A percentile compares a stretch with the other conserved stretches of the same genome.
phyloP scores from a whole-genome alignment of 176 grass and related monocot species.

The Guadua angustifolia region DNA sequence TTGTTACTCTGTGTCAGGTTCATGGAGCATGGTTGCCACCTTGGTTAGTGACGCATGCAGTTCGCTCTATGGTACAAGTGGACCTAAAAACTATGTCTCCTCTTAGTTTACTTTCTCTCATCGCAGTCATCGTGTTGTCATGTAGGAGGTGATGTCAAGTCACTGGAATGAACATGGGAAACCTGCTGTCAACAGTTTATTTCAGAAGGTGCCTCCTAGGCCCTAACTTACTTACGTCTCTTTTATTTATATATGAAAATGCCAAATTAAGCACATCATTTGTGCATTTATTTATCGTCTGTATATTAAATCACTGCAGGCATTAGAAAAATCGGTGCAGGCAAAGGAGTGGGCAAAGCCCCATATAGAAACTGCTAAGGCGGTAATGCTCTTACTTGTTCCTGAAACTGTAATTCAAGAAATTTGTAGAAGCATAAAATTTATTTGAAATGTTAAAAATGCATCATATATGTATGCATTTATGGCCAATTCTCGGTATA shows the following conservation, averaged over 20 bases:
- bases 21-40: conserved; percentile 92
- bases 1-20: conserved; percentile 48
- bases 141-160: conserved; percentile 65
- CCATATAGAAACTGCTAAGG: conserved; percentile 62
- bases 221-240: background rate
- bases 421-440: conserved; percentile 22
- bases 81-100: conserved; percentile 24
- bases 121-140: conserved; percentile 23
- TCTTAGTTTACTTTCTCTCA: conserved; percentile 40
- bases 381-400: conserved; percentile 41
- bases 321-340: conserved; percentile 69
- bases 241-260: conserved; percentile 32
- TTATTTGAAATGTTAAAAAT: conserved; percentile 30
- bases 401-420: conserved; percentile 42
- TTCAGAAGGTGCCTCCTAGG: conserved; percentile 63
- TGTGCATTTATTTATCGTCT: conserved; percentile 28
- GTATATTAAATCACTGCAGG: conserved; percentile 60
- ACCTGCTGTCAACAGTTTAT: conserved; percentile 61
- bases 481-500: conserved; percentile 12
- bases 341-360: conserved; percentile 79
- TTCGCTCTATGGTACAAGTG: conserved; percentile 56
- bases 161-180: conserved; percentile 81
- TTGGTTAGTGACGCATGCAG: conserved; percentile 66
- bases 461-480: background rate
- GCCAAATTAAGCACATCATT: conserved; percentile 22